Base-by-base conservation (phyloP, 2,329 filamentous ascomycete genomes). In the Ceratocystis destructans region DNA sequence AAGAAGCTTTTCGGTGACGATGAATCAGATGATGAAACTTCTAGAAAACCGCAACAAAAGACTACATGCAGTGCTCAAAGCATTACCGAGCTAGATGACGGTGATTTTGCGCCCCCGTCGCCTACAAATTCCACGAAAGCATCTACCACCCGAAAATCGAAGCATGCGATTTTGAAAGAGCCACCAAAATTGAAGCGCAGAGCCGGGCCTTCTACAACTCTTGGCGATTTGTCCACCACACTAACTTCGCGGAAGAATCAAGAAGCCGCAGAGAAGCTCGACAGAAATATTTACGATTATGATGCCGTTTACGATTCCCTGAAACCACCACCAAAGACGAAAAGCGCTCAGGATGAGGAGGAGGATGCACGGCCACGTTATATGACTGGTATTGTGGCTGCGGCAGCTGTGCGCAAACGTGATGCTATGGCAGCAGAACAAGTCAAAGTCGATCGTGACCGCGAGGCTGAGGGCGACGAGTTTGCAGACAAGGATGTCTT, bases 401-500 rank as follows among this genome's bases (percentile, higher is more conserved):
- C 89, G 2, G 89, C 89, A 3, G 87, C 89, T 66, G 79, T 88
- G 66, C 84, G 89, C 66, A 90, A 92, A 73, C 84, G 89, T 65
- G 89, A 94, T 74, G 83, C 87, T 61, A 79, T 88, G 62, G 86
- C 91, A 33, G 89, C 89, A 2, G 86, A 89, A 72, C 89, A 94
- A 76, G 90, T 90, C 76, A 83, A 88, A 74, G 80, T 94, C 71
- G 86, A 88, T 71, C 82, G 86, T 28, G 89, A 94, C 73, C 82
- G 89, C 59, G 89, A 89, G 71, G 86, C 84, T 0, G 90, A 94
- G 73, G 89, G 89, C 20, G 89, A 93, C 44, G 87, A 88, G 72
- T 94, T 85, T 71, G 87, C 82, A 0, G 89, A 87, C 71, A 94
- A 92, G 77, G 90, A 94, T 73, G 89, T 87, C 75, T 94, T 94